Base-by-base conservation (phyloP, 164 flowering plant species). In the Aristolochia contorta region DNA sequence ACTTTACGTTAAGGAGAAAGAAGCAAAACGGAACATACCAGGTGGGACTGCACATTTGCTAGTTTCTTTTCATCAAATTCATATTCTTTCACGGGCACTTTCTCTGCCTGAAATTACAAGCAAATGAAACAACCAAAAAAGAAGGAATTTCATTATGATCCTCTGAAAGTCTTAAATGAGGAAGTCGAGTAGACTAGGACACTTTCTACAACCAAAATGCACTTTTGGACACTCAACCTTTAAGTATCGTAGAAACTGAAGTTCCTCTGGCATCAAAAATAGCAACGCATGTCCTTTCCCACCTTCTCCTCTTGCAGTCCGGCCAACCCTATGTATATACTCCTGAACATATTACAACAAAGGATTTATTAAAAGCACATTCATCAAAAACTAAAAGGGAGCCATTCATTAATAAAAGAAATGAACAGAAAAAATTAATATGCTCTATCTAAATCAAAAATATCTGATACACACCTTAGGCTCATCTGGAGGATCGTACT, bases 291-390 rank as follows among this genome's bases (percentile, higher is more conserved):
- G 79, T 62, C 99, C 99, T 64, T 78, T 87, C 12, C 75, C 86
- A 70, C 96, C 95, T 81, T 91, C 99, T 46, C 99, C 99, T 70
- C 97, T 91, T 48, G 99, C 99, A 65, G 99, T 94, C 64, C 99
- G 82, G 48, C 99, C 99, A 73, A 94, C 97, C 66, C 99, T 76
- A 50, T 94, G 99, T 48, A 91, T 89, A 64, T 94, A 94, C 74
- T 87, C 97, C 98, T 92, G 78, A 66, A 75, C 57, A 14, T 25
- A 46, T 3, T 37, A 37, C 43, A 37, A 37, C 9, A 37, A 3
- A 37, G 12, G 12, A 37, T 4, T 10, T 37, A 37, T 37, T 37
- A 37, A 37, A 10, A 37, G 33, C 7, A 37, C 43, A 37, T 6
- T 7, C 1, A 37, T 37, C 43, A 37, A 37, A 37, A 37, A 37